Evolutionary conservation across 805 yeast species (phyloP).

Genomic region (Kockiozyma suomiensis): DNA sequence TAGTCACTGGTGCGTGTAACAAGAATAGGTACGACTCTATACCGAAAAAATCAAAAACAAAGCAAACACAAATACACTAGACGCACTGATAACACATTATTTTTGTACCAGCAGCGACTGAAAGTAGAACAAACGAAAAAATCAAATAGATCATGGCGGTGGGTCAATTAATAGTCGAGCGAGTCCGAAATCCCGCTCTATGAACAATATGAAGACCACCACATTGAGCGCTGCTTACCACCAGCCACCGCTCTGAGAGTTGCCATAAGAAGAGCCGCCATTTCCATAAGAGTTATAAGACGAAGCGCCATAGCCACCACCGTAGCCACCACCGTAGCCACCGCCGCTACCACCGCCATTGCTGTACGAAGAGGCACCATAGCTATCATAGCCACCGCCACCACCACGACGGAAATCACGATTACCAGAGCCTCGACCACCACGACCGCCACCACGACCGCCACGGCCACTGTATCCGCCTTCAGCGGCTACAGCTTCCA

Average conservation of each 20-base stretch:
- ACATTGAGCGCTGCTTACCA: constrained; percentile 18
- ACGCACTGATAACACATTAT: neutral
- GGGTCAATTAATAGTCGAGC: neutral
- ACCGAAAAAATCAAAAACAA: constrained; percentile 1
- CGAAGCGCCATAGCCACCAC: constrained; percentile 9
- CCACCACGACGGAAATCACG: constrained; percentile 59
- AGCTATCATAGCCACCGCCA: constrained; percentile 42
- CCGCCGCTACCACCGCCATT: constrained; percentile 8
- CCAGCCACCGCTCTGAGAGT: constrained; percentile 15
- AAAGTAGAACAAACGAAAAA: neutral
- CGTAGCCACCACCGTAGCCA: constrained; percentile 39
- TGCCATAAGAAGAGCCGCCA: constrained; percentile 10
- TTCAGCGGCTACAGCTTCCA: constrained; percentile 80
- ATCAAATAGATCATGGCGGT: neutral
- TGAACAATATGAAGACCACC: neutral
- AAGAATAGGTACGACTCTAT: constrained; percentile 21
- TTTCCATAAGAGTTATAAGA: constrained; percentile 45
- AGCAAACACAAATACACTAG: neutral
- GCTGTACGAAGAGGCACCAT: constrained; percentile 36
- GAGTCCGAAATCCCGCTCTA: neutral
- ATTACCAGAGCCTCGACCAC: constrained; percentile 44
- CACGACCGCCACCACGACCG: constrained; percentile 47
- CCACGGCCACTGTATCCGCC: constrained; percentile 58
- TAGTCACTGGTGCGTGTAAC: constrained; percentile 22
- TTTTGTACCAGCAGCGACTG: neutral